Percentiles rank a stretch among this genome's conserved stretches.
Conservation (phyloP, 306 rosid species). For the Quercus parvula region DNA sequence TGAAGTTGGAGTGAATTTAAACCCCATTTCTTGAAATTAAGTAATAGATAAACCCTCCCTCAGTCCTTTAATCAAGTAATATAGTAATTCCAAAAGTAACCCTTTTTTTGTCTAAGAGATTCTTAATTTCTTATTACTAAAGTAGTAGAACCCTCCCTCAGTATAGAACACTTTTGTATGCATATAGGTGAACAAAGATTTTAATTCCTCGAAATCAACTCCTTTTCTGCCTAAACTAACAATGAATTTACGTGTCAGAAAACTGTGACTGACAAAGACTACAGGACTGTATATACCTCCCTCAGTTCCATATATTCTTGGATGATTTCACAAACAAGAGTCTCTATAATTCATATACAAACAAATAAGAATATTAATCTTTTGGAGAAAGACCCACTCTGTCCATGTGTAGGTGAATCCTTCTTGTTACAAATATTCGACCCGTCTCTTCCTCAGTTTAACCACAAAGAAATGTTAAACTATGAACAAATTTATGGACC, state of each 20-base stretch:
- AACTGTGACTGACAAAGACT: not conserved
- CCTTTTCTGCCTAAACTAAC: not conserved
- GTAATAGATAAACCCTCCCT: slow-evolving; percentile 20
- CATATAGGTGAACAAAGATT: not conserved
- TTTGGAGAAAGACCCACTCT: not conserved
- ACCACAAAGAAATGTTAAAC: not conserved
- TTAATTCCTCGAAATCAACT: not conserved
- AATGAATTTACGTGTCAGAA: not conserved
- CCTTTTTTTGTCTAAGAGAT: not conserved
- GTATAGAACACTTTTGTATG: not conserved
- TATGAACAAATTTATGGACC: not conserved
- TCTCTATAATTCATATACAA: not conserved
- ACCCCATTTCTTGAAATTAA: not conserved
- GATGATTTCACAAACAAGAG: not conserved
- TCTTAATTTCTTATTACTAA: not conserved
- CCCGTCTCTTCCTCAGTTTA: not conserved
- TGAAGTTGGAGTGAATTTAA: not conserved
- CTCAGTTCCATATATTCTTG: slow-evolving; percentile 17
- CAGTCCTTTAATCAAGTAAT: not conserved
- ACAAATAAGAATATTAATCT: not conserved
- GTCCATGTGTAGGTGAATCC: slow-evolving; percentile 8
- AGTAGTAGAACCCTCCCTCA: slow-evolving; percentile 24
- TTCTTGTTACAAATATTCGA: slow-evolving; percentile 8
- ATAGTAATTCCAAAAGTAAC: too few species aligned
- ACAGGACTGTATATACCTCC: slow-evolving; percentile 13